Evolutionary conservation across 768 basidiomycete genomes (phyloP).

Genomic region (Rhizopogon salebrosus): DNA sequence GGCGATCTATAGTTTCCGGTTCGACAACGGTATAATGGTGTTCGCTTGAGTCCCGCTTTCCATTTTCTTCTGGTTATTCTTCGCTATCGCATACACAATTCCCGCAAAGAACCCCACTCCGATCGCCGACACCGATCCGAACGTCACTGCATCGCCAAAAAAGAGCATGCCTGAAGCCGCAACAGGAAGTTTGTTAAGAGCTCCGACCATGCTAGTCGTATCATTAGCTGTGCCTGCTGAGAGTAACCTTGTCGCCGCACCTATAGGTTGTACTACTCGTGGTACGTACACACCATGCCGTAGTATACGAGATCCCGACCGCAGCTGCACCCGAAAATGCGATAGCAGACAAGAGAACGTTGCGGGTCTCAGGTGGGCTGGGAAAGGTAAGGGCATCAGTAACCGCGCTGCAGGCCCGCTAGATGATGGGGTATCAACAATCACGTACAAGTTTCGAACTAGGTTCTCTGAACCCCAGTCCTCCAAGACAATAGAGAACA

Average conservation of each 20-base stretch:
- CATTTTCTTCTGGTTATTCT: slow-evolving; percentile 84
- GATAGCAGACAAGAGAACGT: slow-evolving; percentile 78
- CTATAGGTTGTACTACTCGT: slow-evolving; percentile 99
- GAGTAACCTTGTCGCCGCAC: slow-evolving; percentile 30
- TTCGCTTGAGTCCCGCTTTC: slow-evolving; percentile 52
- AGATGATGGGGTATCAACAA: neutral
- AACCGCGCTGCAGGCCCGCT: neutral
- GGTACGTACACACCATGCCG: slow-evolving; percentile 95
- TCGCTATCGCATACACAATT: slow-evolving; percentile 87
- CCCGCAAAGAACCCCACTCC: slow-evolving; percentile 88
- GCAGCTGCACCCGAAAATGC: slow-evolving; percentile 97
- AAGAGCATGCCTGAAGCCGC: slow-evolving; percentile 99
- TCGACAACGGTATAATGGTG: slow-evolving; percentile 57
- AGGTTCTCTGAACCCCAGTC: slow-evolving; percentile 85
- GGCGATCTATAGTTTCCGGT: slow-evolving; percentile 35
- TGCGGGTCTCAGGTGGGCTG: slow-evolving; percentile 81
- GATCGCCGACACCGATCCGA: slow-evolving; percentile 86
- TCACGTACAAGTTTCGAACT: slow-evolving; percentile 80
- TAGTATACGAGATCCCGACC: slow-evolving; percentile 96
- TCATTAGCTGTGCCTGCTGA: slow-evolving; percentile 3
- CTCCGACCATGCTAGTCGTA: slow-evolving; percentile 81
- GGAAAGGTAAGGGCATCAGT: slow-evolving; percentile 2
- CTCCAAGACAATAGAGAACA: slow-evolving; percentile 82
- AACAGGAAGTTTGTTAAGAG: slow-evolving; percentile 95
- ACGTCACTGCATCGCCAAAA: slow-evolving; percentile 86